Percentiles rank a stretch among this genome's conserved stretches.
Evolutionary conservation across 768 basidiomycete genomes (phyloP).

Genomic region (Termitomyces sp.): DNA sequence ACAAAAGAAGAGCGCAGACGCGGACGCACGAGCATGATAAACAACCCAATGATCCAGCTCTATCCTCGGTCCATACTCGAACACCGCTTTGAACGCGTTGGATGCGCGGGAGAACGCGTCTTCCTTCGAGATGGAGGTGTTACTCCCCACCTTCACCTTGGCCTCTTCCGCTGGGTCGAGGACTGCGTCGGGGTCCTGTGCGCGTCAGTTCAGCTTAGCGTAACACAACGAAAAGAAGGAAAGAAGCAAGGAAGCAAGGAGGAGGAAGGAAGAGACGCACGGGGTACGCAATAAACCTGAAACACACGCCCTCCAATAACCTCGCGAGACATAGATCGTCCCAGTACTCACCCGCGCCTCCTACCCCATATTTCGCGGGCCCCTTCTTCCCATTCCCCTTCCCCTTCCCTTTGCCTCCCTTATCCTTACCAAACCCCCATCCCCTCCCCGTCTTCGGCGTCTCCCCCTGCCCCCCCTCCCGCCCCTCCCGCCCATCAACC

Average conservation of each 20-base stretch:
- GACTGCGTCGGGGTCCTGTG: constrained; percentile 61
- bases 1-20: constrained; percentile 40
- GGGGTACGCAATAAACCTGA: constrained; percentile 85
- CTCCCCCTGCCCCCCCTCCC: background rate
- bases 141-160: constrained; percentile 50
- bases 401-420: background rate
- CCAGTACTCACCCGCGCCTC: constrained; percentile 61
- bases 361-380: constrained; percentile 31
- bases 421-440: no score
- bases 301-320: constrained; percentile 81
- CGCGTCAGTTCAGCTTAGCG: no score
- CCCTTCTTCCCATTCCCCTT: constrained; percentile 14
- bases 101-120: no score
- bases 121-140: no score
- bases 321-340: constrained; percentile 82
- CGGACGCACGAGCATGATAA: constrained; percentile 77
- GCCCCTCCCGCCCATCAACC: no score
- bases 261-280: constrained; percentile 37
- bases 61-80: constrained; percentile 67
- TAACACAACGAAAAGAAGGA: no score
- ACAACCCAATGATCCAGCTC: constrained; percentile 88
- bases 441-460: background rate
- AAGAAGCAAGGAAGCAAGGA: no score
- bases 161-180: constrained; percentile 30
- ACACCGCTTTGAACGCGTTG: constrained; percentile 61